These are phyloP conservation scores for Beta macrorhiza DNA, from an alignment of 179 eudicot species.

Conservation along the genomic window DNA sequence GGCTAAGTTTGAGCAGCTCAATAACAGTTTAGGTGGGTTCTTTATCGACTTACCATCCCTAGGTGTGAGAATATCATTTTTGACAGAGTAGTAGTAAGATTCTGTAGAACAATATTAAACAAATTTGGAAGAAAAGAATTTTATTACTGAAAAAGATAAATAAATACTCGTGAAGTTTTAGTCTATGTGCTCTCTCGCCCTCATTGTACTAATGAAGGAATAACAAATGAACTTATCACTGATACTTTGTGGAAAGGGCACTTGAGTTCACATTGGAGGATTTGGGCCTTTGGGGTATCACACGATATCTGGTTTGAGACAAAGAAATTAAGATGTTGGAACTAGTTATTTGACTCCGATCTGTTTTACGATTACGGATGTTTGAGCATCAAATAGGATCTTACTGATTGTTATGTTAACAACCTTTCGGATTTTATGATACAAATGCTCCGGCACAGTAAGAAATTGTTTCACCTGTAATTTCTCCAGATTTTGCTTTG, in stretches of 20 bases:
- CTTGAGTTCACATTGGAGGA: background rate
- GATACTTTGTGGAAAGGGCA: background rate
- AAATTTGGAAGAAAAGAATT: too few species aligned
- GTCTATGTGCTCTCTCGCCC: background rate
- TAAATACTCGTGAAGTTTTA: too few species aligned
- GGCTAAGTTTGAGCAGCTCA: too few species aligned
- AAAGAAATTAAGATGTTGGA: background rate
- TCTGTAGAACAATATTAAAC: too few species aligned
- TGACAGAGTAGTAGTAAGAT: too few species aligned
- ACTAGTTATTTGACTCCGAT: background rate
- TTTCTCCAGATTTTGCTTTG: background rate
- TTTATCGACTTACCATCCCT: too few species aligned
- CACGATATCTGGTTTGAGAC: background rate
- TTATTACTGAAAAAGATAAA: too few species aligned
- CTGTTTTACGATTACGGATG: too few species aligned
- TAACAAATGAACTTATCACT: background rate
- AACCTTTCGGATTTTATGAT: background rate
- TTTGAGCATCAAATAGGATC: background rate
- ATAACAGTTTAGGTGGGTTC: too few species aligned
- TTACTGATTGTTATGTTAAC: background rate
- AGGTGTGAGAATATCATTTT: too few species aligned
- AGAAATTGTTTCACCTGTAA: background rate
- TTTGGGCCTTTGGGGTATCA: background rate
- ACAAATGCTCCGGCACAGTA: background rate
- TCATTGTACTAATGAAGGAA: background rate